Evolutionary conservation across 164 flowering plant genomes (phyloP).

Genomic region (Piper betle): DNA sequence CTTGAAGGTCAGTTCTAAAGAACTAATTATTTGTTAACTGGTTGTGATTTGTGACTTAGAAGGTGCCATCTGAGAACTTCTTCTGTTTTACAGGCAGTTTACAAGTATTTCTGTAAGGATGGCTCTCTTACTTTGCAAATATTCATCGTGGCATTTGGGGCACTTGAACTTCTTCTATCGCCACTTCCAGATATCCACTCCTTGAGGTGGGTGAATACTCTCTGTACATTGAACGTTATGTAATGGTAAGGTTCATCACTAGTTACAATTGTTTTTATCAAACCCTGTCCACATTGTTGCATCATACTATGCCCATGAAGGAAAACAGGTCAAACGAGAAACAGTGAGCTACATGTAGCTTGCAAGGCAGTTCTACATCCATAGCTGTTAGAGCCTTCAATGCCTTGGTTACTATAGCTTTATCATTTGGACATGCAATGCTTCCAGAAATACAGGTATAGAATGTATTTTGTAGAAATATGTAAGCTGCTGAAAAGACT

Average conservation of each 20-base stretch:
- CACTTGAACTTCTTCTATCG: conserved; percentile 41
- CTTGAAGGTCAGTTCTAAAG: conserved; percentile 31
- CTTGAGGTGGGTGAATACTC: conserved; percentile 47
- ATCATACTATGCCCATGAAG: conserved; percentile 17
- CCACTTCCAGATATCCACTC: conserved; percentile 59
- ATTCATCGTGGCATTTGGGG: conserved; percentile 44
- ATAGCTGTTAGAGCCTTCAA: conserved; percentile 39
- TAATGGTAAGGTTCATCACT: conserved; percentile 23
- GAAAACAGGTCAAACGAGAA: conserved; percentile 29
- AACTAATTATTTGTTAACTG: background rate
- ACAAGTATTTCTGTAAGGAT: conserved; percentile 30
- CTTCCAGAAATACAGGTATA: conserved; percentile 59
- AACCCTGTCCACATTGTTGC: too few species aligned
- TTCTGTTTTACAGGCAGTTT: conserved; percentile 29
- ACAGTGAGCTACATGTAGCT: conserved; percentile 26
- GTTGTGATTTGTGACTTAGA: background rate
- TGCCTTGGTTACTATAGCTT: conserved; percentile 51
- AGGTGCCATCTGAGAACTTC: background rate
- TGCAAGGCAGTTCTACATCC: conserved; percentile 27
- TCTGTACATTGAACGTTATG: conserved; percentile 45
- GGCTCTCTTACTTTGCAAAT: conserved; percentile 38
- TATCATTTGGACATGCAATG: conserved; percentile 67
- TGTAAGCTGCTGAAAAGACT: background rate
- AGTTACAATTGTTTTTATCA: too few species aligned
- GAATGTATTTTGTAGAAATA: background rate